Conservation (phyloP, 129 eudicot species). For the Pulicaria dysenterica region DNA sequence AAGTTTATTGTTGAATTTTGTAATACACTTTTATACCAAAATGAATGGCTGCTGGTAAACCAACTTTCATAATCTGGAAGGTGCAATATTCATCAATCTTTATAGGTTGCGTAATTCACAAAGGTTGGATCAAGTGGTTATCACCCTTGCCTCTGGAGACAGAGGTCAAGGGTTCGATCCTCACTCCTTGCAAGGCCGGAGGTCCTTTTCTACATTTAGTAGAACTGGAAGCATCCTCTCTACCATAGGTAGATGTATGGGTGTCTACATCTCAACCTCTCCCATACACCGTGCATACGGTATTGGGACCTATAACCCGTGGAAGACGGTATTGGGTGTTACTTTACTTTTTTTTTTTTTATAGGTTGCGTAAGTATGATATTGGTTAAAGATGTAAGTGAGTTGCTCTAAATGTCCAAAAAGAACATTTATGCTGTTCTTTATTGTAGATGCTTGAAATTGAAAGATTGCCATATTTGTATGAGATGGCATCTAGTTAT, state of each 20-base stretch:
- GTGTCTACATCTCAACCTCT: too few species aligned
- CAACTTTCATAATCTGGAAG: slow-evolving; percentile 12
- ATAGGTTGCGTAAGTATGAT: not conserved
- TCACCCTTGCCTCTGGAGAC: too few species aligned
- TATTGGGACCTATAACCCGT: too few species aligned
- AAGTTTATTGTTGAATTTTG: not conserved
- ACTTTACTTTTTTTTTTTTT: too few species aligned
- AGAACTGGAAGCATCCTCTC: too few species aligned
- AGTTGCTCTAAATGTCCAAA: not conserved
- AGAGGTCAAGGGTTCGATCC: too few species aligned
- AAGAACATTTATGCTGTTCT: not conserved
- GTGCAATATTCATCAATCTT: slow-evolving; percentile 8
- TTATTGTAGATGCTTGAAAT: not conserved
- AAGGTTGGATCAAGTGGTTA: too few species aligned
- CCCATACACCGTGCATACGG: too few species aligned
- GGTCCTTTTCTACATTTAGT: too few species aligned
- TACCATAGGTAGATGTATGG: too few species aligned
- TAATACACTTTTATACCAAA: not conserved
- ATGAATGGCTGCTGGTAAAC: not conserved
- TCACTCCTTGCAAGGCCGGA: too few species aligned
- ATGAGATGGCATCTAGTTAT: not conserved
- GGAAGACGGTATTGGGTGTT: too few species aligned
- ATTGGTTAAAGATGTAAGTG: slow-evolving; percentile 1
- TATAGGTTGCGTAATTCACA: not conserved
- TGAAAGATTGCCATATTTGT: not conserved